Base-by-base conservation (phyloP, 2,329 filamentous ascomycete species). In the Fusarium proliferatum region DNA sequence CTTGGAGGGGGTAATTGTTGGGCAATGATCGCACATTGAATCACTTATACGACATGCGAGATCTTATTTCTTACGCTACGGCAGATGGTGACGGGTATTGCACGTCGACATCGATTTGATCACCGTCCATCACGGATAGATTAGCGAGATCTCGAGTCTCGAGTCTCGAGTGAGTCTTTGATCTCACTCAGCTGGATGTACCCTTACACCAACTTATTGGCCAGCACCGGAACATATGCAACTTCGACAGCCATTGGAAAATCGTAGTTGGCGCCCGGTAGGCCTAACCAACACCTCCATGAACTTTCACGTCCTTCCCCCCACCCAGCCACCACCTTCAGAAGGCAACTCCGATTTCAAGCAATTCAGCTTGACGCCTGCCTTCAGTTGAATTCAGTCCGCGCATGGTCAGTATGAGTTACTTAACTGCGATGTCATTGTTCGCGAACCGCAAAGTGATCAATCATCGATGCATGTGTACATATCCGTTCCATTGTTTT, bases 141-240 rank as follows among this genome's bases (percentile, higher is more conserved):
- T 73, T 71, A 59, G 71, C 71, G 71, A 73, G 67, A 71, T 71
- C 58, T 52, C 17, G 30, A 41, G 53, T 57, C 53, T 60, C 33
- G 48, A 43, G 38, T 58, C 26, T 26, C 26, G 26, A 26, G 38
- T 58, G 46, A 62, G 61, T 66, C 46, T n/a, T 46, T 26, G 39
- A 53, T 23, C 36, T 43, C 36, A 28, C 36, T 52, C 16, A 34
- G 45, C n/a, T 58, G 30, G 53, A 58, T 61, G 61, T 33, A 45
- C 48, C 58, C 58, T 42, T 56, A 55, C 39, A 23, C 21, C 26
- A 26, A 53, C 41, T 33, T 42, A 33, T 52, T 21, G 46, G 23
- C 45, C n/a, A 23, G 16, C 34, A 58, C 16, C 16, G 15, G 30
- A 34, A 36, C 30, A 23, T 26, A 58, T 39, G 38, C 9, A 46